phyloP scores from a whole-genome alignment of 257 asterid genomes.

The Linaria vulgaris region DNA sequence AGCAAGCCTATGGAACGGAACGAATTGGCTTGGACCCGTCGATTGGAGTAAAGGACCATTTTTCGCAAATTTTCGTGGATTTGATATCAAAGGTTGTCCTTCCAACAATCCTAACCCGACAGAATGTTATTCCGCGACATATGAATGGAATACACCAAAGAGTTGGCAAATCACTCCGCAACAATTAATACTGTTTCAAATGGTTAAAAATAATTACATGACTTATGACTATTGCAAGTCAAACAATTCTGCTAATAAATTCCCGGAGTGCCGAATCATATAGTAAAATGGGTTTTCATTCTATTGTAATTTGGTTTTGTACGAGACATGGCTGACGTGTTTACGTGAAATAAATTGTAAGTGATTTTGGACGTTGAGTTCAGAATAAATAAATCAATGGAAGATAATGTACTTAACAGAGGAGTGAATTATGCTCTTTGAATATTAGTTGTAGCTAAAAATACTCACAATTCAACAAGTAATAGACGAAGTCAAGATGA shows the following conservation, averaged over 20 bases:
- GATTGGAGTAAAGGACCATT: slow-evolving; percentile 3
- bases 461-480: no score
- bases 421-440: no score
- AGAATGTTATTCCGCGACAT: neutral
- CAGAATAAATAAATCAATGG: no score
- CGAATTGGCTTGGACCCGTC: neutral
- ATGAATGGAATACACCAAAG: neutral
- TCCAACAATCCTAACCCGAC: neutral
- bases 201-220: neutral
- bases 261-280: neutral
- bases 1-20: neutral
- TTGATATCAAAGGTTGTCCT: neutral
- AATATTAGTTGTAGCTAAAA: no score
- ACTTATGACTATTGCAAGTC: neutral
- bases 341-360: no score
- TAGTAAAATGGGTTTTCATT: neutral
- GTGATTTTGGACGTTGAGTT: no score
- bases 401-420: no score
- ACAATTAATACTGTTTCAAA: neutral
- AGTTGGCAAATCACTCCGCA: neutral
- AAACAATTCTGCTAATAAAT: neutral
- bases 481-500: no score
- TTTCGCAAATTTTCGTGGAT: slow-evolving; percentile 1
- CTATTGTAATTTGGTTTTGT: no score
- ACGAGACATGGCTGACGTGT: no score